Percentiles rank a stretch among this genome's conserved stretches.
Evolutionary conservation across 73 alveolate genomes (phyloP).

Genomic region (Strombidium stylifer): DNA sequence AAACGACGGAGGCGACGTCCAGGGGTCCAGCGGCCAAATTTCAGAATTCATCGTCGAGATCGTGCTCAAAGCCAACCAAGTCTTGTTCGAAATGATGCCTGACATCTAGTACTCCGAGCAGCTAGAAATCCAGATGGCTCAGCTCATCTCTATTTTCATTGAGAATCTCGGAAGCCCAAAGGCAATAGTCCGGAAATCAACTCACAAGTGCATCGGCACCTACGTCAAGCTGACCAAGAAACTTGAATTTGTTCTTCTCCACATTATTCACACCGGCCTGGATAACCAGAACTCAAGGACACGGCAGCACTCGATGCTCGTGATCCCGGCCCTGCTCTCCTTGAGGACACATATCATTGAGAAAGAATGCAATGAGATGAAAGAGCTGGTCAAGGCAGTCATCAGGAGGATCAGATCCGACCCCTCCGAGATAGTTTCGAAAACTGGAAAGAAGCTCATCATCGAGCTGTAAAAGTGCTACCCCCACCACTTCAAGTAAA

Average conservation of each 20-base stretch:
- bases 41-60: too few species aligned
- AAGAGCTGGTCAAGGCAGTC: constrained; percentile 19
- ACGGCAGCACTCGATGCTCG: constrained; percentile 67
- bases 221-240: constrained; percentile 53
- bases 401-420: constrained; percentile 39
- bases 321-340: constrained; percentile 61
- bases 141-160: constrained; percentile 39
- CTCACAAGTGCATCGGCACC: constrained; percentile 67
- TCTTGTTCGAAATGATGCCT: constrained; percentile 42
- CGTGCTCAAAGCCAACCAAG: constrained; percentile 7
- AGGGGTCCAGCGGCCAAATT: too few species aligned
- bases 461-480: constrained; percentile 47
- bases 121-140: constrained; percentile 35
- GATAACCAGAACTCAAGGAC: constrained; percentile 38
- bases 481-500: constrained; percentile 23
- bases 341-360: constrained; percentile 32
- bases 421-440: constrained; percentile 45
- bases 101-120: constrained; percentile 43
- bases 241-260: constrained; percentile 42
- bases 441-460: constrained; percentile 55
- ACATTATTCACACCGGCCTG: constrained; percentile 26
- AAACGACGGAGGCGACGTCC: too few species aligned
- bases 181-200: constrained; percentile 52
- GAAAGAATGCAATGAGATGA: constrained; percentile 2
- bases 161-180: constrained; percentile 64